Evolutionary conservation across 164 flowering plant species (phyloP).

Genomic region (Hamamelis virginiana): DNA sequence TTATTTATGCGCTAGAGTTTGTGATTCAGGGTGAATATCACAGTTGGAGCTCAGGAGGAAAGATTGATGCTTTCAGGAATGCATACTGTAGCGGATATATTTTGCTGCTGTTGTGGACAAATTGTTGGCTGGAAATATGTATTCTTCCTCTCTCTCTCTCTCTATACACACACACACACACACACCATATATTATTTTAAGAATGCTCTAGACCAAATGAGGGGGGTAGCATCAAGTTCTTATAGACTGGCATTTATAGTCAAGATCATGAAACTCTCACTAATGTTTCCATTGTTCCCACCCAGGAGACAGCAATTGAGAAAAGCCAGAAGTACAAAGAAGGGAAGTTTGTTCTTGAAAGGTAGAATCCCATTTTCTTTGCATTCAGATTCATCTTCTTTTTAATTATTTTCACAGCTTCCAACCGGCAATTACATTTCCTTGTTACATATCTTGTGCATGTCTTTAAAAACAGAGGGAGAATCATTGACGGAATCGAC

Average conservation of each 20-base stretch:
- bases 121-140: slow-evolving; percentile 96
- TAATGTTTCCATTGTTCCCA: not conserved
- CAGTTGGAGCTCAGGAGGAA: slow-evolving; percentile 63
- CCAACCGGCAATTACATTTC: not conserved
- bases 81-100: slow-evolving; percentile 85
- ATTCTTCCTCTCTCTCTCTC: slow-evolving; percentile 25
- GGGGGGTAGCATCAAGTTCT: not conserved
- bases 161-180: not conserved
- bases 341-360: slow-evolving; percentile 82
- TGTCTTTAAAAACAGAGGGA: slow-evolving; percentile 36
- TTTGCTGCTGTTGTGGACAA: slow-evolving; percentile 88
- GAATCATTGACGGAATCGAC: slow-evolving; percentile 60
- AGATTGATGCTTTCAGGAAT: slow-evolving; percentile 82
- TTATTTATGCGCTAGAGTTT: slow-evolving; percentile 2
- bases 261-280: not conserved
- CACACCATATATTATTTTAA: no score
- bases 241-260: not conserved
- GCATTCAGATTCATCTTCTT: no score
- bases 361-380: slow-evolving; percentile 29
- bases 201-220: no score
- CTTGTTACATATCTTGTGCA: not conserved
- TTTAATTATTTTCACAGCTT: not conserved
- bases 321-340: slow-evolving; percentile 75
- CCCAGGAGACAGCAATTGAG: slow-evolving; percentile 71
- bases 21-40: slow-evolving; percentile 51